A percentile compares a stretch with the other conserved stretches of the same genome.
phyloP scores from a whole-genome alignment of 495 filamentous ascomycete species.

The Cercophora sp. region DNA sequence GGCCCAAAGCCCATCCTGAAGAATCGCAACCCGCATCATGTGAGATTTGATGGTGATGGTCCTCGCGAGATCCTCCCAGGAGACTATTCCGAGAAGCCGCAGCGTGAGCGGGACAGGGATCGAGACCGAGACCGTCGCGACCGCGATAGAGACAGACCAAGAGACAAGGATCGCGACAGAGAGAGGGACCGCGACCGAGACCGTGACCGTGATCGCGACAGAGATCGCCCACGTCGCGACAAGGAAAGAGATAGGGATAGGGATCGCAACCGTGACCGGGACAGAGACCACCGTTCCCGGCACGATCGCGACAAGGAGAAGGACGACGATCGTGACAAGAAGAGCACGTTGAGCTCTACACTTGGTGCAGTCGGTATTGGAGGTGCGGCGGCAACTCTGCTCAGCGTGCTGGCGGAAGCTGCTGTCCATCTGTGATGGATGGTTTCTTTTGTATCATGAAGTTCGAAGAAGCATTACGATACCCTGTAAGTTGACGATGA shows the following conservation, averaged over 20 bases:
- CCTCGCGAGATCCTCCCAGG: constrained; percentile 30
- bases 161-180: constrained; percentile 23
- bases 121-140: constrained; percentile 20
- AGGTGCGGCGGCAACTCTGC: constrained; percentile 46
- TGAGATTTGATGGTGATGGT: constrained; percentile 42
- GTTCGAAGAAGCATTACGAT: not conserved
- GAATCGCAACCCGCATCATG: constrained; percentile 47
- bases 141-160: constrained; percentile 19
- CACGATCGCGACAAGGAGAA: constrained; percentile 18
- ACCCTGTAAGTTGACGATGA: no score
- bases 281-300: constrained; percentile 23
- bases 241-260: constrained; percentile 24
- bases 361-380: constrained; percentile 47
- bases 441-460: no score
- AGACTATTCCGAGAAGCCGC: constrained; percentile 21
- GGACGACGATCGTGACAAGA: constrained; percentile 26
- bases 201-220: constrained; percentile 17
- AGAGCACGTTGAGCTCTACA: constrained; percentile 37
- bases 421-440: constrained; percentile 25
- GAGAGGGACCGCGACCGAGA: constrained; percentile 15
- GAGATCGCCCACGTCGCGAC: constrained; percentile 14
- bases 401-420: constrained; percentile 50
- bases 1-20: constrained; percentile 49
- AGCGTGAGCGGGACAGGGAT: constrained; percentile 21
- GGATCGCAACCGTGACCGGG: constrained; percentile 29